Base-by-base conservation (phyloP, 352 stramenopile genomes). In the Phytophthora capsici region DNA sequence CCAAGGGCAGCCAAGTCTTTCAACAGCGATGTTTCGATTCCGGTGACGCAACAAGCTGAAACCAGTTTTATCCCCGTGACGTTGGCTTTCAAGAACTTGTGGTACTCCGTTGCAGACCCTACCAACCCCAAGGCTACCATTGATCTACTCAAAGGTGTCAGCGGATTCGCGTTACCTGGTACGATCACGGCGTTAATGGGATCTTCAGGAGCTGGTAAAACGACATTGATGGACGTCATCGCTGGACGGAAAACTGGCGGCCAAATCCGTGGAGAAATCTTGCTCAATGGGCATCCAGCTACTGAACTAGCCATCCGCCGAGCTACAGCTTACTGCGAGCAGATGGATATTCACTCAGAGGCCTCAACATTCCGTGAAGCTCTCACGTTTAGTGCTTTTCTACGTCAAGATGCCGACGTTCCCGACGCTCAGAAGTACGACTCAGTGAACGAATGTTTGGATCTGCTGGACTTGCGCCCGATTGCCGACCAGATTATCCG, bases 201-300 rank as follows among this genome's bases (percentile, higher is more conserved):
- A 16, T 75, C 75, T 1, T 77, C 69, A 1, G 82, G 84, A 46
- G 80, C 86, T 26, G 90, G 91, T 1, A 97, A 98, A 65, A 97
- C 92, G 1, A 98, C 93, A 2, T 72, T 98, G 5, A 89, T 97
- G 65, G 91, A 98, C 75, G 91, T 98, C 6, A 90, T 98, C 43
- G 87, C 93, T 6, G 71, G 94, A 17, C 76, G 93, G 44, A 98
- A 98, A 64, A 90, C 75, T 16, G 78, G 78, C 10, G 93, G 93
- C 12, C 73, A 30, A 10, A 83, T 96, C 49, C 73, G 62, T 28
- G 91, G 92, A 20, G 57, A 93, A 4, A 81, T 98, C 47, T 60
- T 78, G 4, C 50, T 98, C 12, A 97, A 98, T 66, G 91, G 93
- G 37, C 78, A 89, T 51, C 50, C 65, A 3, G 71, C 63, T 5